Conservation (phyloP, 768 basidiomycete species). For the Mrakia hoshinonis region DNA sequence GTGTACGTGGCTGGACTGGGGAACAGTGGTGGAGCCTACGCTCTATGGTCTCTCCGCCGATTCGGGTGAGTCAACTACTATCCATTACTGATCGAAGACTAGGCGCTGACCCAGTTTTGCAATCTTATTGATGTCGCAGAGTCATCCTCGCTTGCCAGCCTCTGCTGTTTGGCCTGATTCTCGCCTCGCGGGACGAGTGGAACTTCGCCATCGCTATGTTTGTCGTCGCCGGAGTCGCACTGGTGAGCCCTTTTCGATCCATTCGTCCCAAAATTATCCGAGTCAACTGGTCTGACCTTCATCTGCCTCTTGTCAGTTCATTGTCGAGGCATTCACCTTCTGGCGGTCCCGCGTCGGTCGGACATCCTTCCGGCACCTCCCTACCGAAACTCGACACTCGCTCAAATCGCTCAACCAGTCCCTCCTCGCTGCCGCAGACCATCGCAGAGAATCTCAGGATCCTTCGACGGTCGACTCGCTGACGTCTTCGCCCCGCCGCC, state of each 20-base stretch:
- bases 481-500: background rate
- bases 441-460: background rate
- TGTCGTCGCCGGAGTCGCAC: conserved; percentile 6
- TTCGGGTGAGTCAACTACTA: background rate
- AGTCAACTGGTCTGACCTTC: too few relatives aligned
- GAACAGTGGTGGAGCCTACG: background rate
- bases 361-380: background rate
- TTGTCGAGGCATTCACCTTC: background rate
- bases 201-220: conserved; percentile 13
- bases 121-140: too few relatives aligned
- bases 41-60: background rate
- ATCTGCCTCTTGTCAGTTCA: background rate
- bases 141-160: conserved; percentile 8
- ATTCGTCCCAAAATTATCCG: background rate
- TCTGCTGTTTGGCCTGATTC: conserved; percentile 6
- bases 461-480: too few relatives aligned
- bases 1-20: background rate
- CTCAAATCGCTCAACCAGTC: background rate
- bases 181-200: background rate
- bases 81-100: background rate
- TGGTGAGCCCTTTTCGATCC: background rate
- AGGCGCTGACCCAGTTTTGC: background rate
- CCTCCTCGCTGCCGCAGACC: background rate
- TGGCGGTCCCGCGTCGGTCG: background rate
- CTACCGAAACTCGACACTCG: background rate